Evolutionary conservation across 1,139 yeast genomes (phyloP), one percentile per base, ranked within the genome.

Genomic region (Pneumocystis carinii): DNA sequence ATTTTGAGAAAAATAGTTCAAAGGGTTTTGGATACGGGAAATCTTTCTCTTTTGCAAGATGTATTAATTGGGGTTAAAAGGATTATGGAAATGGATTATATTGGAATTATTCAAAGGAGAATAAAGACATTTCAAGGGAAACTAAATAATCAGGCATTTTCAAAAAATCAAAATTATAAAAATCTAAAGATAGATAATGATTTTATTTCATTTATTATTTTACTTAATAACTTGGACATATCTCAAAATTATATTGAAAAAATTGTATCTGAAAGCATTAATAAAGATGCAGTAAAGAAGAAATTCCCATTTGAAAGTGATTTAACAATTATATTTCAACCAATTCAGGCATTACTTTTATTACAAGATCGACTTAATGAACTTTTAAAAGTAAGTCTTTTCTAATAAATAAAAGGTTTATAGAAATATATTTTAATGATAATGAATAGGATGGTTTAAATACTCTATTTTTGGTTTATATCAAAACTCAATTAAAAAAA

Each of bases 1-100:
- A 83, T 90, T 24, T 75, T 90, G 60, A 86, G 87, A 68, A 81
- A 82, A n/a, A 77, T 86, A 7, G 72, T 87, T 39, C 74, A 81
- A 56, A 62, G 62, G 2, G 67, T 66, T 19, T 63, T 64, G 55
- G 66, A 62, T 32, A 63, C 66, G 10, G 62, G 66, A 10, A 63
- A 65, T 24, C 42, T 64, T 27, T 60, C 59, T 58, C 56, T 65
- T 15, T 24, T 65, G 29, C 55, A 60, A 14, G 48, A 60, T 8
- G 66, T 66, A 27, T 65, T 68, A 62, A 59, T 42, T 17, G 68
- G 64, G 36, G 62, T 66, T 10, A 42, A 60, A 7, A 29, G 56
- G 14, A 63, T 64, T 39, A 63, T 67, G 59, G 61, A 60, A 38
- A 66, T 66, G 38, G 68, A 66, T 61, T 64, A 63, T 27, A 66